These are phyloP conservation scores for Amanita pallidorosea DNA, from an alignment of 768 basidiomycete species.

Conservation along the genomic window DNA sequence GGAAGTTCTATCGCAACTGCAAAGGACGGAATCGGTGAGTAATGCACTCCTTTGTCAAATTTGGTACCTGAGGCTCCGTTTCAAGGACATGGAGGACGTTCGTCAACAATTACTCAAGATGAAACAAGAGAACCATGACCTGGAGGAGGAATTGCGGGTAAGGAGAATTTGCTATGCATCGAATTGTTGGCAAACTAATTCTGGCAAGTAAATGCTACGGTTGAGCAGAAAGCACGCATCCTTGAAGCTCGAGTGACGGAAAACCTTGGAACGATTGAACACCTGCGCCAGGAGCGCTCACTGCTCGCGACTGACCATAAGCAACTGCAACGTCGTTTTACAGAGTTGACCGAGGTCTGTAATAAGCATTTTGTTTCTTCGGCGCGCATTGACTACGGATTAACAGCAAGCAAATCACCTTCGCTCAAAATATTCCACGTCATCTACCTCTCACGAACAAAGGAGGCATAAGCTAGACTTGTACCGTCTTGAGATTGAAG, in stretches of 20 bases:
- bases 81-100: slow-evolving; percentile 72
- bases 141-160: slow-evolving; percentile 71
- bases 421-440: slow-evolving; percentile 46
- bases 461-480: slow-evolving; percentile 67
- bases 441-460: slow-evolving; percentile 59
- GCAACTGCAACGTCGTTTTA: slow-evolving; percentile 56
- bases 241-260: slow-evolving; percentile 59
- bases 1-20: slow-evolving; percentile 49
- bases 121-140: slow-evolving; percentile 64
- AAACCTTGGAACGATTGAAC: slow-evolving; percentile 61
- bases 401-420: slow-evolving; percentile 49
- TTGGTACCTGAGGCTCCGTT: neutral
- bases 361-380: neutral
- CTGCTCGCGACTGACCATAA: slow-evolving; percentile 62
- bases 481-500: slow-evolving; percentile 62
- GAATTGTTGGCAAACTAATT: neutral
- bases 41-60: neutral
- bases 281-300: slow-evolving; percentile 68
- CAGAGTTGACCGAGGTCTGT: slow-evolving; percentile 57
- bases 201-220: slow-evolving; percentile 44
- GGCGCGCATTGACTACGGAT: neutral
- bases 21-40: slow-evolving; percentile 61
- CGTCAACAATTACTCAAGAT: slow-evolving; percentile 53
- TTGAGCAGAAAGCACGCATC: slow-evolving; percentile 63
- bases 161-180: slow-evolving; percentile 8